Evolutionary conservation across 306 rosid species (phyloP), one percentile per base, ranked within the genome.

Genomic region (Lagenaria siceraria): DNA sequence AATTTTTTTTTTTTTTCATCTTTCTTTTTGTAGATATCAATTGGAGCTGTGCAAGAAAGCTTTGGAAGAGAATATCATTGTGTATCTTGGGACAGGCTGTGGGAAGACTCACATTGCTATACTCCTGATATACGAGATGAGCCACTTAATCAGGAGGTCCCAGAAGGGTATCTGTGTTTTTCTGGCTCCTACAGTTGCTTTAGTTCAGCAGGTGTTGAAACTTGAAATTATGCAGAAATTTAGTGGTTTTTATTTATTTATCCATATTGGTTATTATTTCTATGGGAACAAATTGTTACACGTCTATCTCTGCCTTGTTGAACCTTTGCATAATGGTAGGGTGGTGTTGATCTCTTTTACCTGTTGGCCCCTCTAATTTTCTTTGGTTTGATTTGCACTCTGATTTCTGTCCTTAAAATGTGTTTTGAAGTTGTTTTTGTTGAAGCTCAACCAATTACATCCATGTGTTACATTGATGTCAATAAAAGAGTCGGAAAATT

Each of bases 91-190:
- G 78, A 94, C 98, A 29, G 98, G 98, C 73, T 89, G 90, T 81
- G 98, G 98, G 74, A 94, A 94, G 88, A 94, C 98, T 59, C 98
- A 88, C 88, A 92, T 94, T 42, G 92, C 98, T 18, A 90, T 92
- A 77, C 84, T 94, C 84, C 93, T 94, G 61, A 89, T 94, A 27
- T 82, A 89, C 51, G 97, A 87, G 85, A 73, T 92, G 85, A 58
- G 95, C 2, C 87, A 89, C 81, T 87, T 92, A 86, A 89, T 94
- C 42, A 65, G 78, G 82, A 90, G 83, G 82, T 93, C 98, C 38
- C 85, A 84, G 87, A 87, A 88, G 83, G 72, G 82, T 56, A 21
- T 89, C 62, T 92, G 97, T 49, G 85, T 94, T 48, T 94, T 94
- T 90, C 95, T 94, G 80, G 98, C 98, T 0, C 96, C 98, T 51